Conservation (phyloP, 2,329 filamentous ascomycete genomes). For the Clonostachys chloroleuca region DNA sequence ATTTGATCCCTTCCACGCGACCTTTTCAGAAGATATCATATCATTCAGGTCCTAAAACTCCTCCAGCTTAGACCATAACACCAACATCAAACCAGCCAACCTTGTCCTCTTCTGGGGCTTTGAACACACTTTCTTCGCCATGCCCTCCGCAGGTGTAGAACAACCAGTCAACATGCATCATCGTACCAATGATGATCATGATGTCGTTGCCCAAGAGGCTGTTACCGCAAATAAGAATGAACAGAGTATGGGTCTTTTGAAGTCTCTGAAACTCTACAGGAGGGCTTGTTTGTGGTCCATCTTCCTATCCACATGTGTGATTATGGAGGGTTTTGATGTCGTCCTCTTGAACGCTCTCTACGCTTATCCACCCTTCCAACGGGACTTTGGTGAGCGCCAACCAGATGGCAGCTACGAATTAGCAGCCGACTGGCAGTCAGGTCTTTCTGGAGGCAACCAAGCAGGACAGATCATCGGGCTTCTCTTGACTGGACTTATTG, state of each 20-base stretch:
- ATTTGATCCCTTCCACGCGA: too few species aligned
- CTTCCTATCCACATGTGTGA: conserved; percentile 27
- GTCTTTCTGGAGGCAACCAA: conserved; percentile 39
- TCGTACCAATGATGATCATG: too few species aligned
- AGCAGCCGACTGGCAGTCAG: conserved; percentile 46
- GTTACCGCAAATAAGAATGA: conserved; percentile 21
- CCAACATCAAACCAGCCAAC: too few species aligned
- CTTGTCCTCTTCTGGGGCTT: too few species aligned
- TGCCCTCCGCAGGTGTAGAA: too few species aligned
- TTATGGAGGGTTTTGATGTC: conserved; percentile 36
- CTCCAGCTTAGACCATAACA: too few species aligned
- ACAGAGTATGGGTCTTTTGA: conserved; percentile 20
- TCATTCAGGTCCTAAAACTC: too few species aligned
- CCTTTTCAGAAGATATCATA: too few species aligned
- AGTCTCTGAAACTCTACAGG: conserved; percentile 32
- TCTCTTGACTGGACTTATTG: conserved; percentile 40
- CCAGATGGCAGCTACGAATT: conserved; percentile 35
- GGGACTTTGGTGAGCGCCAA: conserved; percentile 28
- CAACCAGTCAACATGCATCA: too few species aligned
- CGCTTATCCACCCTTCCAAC: conserved; percentile 29
- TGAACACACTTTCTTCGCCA: too few species aligned
- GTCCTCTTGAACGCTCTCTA: conserved; percentile 33
- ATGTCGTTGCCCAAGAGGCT: conserved; percentile 5
- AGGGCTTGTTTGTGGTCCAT: conserved; percentile 30
- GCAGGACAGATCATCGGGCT: conserved; percentile 46